Conservation (phyloP, 768 basidiomycete genomes). For the Punctularia strigosozonata region DNA sequence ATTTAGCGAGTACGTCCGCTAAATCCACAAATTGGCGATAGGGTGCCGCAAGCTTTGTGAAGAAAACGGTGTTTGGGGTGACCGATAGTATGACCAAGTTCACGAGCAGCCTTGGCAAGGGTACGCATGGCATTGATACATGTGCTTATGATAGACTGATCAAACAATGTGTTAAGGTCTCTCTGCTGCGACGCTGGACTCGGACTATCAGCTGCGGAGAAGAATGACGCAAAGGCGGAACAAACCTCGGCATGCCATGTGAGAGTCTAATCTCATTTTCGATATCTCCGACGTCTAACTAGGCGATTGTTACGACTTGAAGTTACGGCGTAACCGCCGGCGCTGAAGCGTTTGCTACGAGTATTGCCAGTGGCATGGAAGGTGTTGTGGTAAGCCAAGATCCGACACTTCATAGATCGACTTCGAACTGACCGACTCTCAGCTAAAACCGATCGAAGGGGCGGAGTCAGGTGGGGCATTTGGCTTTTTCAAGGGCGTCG, state of each 20-base stretch:
- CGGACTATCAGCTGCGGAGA: constrained; percentile 86
- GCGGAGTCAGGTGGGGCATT: constrained; percentile 89
- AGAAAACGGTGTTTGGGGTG: constrained; percentile 96
- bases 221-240: constrained; percentile 86
- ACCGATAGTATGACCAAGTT: constrained; percentile 97
- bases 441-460: constrained; percentile 97
- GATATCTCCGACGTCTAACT: background rate
- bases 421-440: background rate
- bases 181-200: constrained; percentile 93
- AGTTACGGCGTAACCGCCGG: constrained; percentile 96
- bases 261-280: constrained; percentile 12
- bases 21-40: constrained; percentile 18
- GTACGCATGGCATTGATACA: constrained; percentile 22
- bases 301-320: background rate
- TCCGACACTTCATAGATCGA: constrained; percentile 4
- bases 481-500: constrained; percentile 97
- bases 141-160: background rate
- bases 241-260: constrained; percentile 94
- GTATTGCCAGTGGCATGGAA: constrained; percentile 91
- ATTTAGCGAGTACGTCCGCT: background rate
- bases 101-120: constrained; percentile 95
- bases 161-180: constrained; percentile 41
- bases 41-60: constrained; percentile 97
- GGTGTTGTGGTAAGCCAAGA: constrained; percentile 66
- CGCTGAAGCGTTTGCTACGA: constrained; percentile 86